These are phyloP conservation scores for Zanthoxylum bungeanum DNA, from an alignment of 345 rosid species.

Conservation along the genomic window DNA sequence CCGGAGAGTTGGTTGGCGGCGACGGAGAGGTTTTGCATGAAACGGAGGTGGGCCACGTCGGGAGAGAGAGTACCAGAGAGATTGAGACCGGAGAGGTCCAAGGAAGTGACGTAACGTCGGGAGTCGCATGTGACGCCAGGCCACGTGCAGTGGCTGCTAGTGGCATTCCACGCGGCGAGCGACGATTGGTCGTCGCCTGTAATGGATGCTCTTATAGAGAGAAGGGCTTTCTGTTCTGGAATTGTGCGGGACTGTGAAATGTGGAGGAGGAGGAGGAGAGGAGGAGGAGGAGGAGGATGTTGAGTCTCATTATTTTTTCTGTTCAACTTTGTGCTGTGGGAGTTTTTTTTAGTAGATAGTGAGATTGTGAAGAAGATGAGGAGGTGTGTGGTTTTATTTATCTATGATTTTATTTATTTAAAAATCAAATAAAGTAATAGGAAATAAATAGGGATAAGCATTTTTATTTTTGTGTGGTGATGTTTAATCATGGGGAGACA, in stretches of 20 bases:
- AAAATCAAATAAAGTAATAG: background rate
- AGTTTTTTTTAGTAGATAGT: conserved; percentile 3
- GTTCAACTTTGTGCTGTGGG: conserved; percentile 7
- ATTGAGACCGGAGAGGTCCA: conserved; percentile 61
- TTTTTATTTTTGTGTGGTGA: background rate
- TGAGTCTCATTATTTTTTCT: conserved; percentile 40
- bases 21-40: conserved; percentile 56
- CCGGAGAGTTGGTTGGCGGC: conserved; percentile 63
- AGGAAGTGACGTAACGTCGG: conserved; percentile 54
- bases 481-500: background rate
- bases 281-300: conserved; percentile 34
- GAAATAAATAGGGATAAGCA: background rate
- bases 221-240: conserved; percentile 69
- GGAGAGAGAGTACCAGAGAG: conserved; percentile 72
- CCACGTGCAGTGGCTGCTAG: conserved; percentile 59
- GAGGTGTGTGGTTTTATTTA: conserved; percentile 30
- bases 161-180: conserved; percentile 64
- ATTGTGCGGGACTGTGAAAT: conserved; percentile 36
- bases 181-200: conserved; percentile 48
- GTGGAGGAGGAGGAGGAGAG: conserved; percentile 39
- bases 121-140: conserved; percentile 70
- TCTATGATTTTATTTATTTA: background rate
- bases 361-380: conserved; percentile 10
- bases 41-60: conserved; percentile 52
- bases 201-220: conserved; percentile 70